Conservation (phyloP, 192 early-diverging fungal genomes). For the Backusella westeae region DNA sequence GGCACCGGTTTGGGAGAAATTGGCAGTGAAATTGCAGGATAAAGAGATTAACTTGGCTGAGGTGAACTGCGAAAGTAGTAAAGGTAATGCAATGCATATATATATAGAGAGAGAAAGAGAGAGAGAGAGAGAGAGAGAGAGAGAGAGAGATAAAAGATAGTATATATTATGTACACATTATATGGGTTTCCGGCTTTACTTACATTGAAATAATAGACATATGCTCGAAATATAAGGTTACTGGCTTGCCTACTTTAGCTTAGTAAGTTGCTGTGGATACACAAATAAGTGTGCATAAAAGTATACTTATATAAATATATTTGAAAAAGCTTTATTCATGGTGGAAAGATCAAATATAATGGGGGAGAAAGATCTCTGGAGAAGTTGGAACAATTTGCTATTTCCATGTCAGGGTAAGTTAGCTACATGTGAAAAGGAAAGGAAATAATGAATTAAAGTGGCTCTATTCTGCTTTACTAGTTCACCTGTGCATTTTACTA, state of each 20-base stretch:
- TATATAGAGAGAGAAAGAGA: not conserved
- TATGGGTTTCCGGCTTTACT: not conserved
- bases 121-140: too few relatives aligned
- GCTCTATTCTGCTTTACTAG: not conserved
- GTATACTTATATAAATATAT: slow-evolving; percentile 14
- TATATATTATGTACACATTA: not conserved
- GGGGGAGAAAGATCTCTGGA: not conserved
- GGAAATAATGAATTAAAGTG: not conserved
- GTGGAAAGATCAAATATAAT: slow-evolving; percentile 2
- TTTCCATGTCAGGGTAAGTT: not conserved
- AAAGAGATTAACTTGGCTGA: slow-evolving; percentile 73
- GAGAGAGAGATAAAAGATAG: too few relatives aligned
- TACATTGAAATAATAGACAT: slow-evolving; percentile 22
- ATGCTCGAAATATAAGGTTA: slow-evolving; percentile 65
- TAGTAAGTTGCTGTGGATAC: slow-evolving; percentile 43
- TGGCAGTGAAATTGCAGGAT: slow-evolving; percentile 61
- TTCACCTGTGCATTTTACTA: not conserved
- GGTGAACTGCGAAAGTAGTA: slow-evolving; percentile 79
- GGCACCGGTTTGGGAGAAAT: slow-evolving; percentile 73
- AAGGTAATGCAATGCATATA: slow-evolving; percentile 9
- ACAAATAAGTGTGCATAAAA: not conserved
- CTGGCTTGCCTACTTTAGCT: slow-evolving; percentile 87
- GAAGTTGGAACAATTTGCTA: not conserved
- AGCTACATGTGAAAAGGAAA: not conserved
- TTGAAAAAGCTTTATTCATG: slow-evolving; percentile 31